Evolutionary conservation across 768 basidiomycete genomes (phyloP), one percentile per base, ranked within the genome.

Genomic region (Strobilomyces dryophilus): DNA sequence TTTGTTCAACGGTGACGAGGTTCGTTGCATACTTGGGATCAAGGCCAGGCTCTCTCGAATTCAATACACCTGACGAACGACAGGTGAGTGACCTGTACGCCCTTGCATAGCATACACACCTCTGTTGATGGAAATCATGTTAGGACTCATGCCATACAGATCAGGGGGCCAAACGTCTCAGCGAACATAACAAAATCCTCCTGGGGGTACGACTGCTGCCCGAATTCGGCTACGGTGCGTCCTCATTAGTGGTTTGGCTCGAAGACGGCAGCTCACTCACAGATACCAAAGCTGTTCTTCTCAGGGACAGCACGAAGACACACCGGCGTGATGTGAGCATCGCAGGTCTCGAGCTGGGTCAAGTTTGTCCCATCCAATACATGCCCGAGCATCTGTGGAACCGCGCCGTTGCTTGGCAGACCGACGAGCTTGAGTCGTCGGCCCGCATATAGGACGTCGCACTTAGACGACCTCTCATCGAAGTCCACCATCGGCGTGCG

Each of bases 11-110:
- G 0, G 69, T 72, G 5, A 70, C 66, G 46, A 80, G 69, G 9
- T 77, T 75, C 59, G 89, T 81, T 11, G 74, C 80, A 49, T 86
- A 89, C 67, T 89, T 79, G 21, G 89, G 79, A 63, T 90, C 88
- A 4, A 90, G 77, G 61, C 84, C 76, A 26, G 85, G 83, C 73
- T 88, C 88, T 18, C 77, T 64, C 17, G 70, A 66, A 3, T 71
- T 77, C 54, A 81, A 79, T 37, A 57, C 71, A 12, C 74, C 74
- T 47, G 76, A 73, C 57, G n/a, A n/a, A n/a, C n/a, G n/a, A n/a
- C 20, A 66, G 12, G 12, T 46, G 55, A 56, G 20, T 31, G 27
- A 41, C 21, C 34, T 20, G 37, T 29, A 8, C 8, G 12, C 6
- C 17, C 15, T n/a, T 8, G 27, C n/a, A 34, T 8, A 39, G n/a